These are phyloP conservation scores for Ceratobasidium sp. DNA, from an alignment of 1,284 basidiomycete genomes.

Conservation along the genomic window DNA sequence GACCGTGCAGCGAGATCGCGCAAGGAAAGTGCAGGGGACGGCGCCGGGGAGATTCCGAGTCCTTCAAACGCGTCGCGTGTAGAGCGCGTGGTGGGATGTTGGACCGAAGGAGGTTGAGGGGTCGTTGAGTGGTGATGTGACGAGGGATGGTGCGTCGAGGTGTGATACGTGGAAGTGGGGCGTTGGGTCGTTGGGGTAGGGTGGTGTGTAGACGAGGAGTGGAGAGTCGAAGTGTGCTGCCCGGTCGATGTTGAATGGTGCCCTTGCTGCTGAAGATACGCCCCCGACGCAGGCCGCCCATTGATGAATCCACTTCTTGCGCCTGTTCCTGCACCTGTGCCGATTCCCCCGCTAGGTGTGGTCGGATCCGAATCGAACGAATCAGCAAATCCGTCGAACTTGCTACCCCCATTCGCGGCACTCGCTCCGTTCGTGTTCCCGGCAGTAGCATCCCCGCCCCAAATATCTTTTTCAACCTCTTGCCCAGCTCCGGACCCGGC, in stretches of 20 bases:
- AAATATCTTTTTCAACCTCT: conserved; percentile 35
- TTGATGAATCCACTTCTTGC: conserved; percentile 11
- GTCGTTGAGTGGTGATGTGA: conserved; percentile 44
- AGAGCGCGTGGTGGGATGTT: conserved; percentile 51
- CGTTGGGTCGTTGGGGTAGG: conserved; percentile 2
- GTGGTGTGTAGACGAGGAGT: conserved; percentile 7
- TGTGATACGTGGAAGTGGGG: too few species aligned
- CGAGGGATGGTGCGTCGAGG: neutral
- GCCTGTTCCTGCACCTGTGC: neutral
- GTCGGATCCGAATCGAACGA: conserved; percentile 45
- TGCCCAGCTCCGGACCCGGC: neutral
- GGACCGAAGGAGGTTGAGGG: conserved; percentile 53
- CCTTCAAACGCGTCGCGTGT: conserved; percentile 80
- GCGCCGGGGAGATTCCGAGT: conserved; percentile 63
- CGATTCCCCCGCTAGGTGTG: conserved; percentile 9
- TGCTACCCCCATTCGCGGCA: neutral
- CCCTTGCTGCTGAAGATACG: neutral
- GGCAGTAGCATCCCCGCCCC: conserved; percentile 33
- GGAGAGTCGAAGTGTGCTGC: neutral
- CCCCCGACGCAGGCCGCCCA: neutral
- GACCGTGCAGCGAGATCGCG: conserved; percentile 38
- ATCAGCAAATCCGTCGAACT: conserved; percentile 49
- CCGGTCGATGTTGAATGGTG: neutral
- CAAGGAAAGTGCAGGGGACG: conserved; percentile 35
- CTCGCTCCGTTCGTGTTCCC: neutral